A percentile compares a stretch with the other conserved stretches of the same genome.
Evolutionary conservation across 805 yeast genomes (phyloP).

Genomic region (Candida patagonica): DNA sequence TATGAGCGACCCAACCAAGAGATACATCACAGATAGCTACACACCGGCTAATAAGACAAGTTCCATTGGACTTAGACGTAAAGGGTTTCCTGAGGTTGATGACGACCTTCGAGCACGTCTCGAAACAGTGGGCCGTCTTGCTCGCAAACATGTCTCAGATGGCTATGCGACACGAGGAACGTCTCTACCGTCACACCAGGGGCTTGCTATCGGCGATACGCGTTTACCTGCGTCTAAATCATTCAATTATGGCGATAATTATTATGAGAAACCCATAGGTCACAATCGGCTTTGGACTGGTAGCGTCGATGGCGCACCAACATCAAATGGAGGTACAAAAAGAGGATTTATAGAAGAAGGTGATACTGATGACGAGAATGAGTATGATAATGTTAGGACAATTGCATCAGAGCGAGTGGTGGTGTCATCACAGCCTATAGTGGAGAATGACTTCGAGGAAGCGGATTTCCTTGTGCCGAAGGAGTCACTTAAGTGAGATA

Average conservation of each 20-base stretch:
- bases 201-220: constrained; percentile 20
- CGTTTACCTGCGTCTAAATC: constrained; percentile 12
- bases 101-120: constrained; percentile 20
- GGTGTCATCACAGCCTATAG: constrained; percentile 8
- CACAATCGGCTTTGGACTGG: no score
- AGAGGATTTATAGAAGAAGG: constrained; percentile 4
- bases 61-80: constrained; percentile 5
- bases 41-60: neutral
- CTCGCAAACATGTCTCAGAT: constrained; percentile 24
- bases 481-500: no score
- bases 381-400: constrained; percentile 5
- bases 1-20: neutral
- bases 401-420: neutral
- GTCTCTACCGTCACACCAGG: constrained; percentile 21
- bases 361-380: neutral
- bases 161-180: constrained; percentile 22
- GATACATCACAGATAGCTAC: neutral
- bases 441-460: constrained; percentile 22
- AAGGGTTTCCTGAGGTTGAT: constrained; percentile 12
- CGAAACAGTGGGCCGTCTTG: constrained; percentile 17
- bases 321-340: neutral
- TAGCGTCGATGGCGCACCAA: no score
- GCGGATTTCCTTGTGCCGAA: constrained; percentile 23
- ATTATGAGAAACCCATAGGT: neutral
- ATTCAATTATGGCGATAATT: constrained; percentile 4